Conservation (phyloP, 371 early-diverging fungal species). For the Conidiobolus incongruus region DNA sequence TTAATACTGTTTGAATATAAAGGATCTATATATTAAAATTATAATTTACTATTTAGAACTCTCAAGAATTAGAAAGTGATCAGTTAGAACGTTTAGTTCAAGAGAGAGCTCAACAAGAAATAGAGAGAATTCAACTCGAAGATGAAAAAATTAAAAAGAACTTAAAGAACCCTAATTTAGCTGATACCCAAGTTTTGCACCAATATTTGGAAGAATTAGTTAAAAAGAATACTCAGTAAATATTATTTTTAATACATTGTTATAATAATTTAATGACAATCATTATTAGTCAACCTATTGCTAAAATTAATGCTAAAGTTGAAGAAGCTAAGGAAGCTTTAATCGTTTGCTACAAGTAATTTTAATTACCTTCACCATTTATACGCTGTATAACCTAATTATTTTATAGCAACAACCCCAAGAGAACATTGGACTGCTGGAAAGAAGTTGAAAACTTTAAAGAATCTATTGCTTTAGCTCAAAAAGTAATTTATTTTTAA, state of each 20-base stretch:
- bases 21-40: too few relatives aligned
- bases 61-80: background rate
- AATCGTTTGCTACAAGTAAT: background rate
- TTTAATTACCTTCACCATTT: too few relatives aligned
- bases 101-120: background rate
- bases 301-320: background rate
- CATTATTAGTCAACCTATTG: background rate
- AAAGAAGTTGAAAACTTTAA: background rate
- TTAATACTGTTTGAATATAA: too few relatives aligned
- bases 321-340: background rate
- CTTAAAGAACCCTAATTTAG: background rate
- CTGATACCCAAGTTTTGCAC: background rate
- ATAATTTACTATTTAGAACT: background rate
- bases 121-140: background rate
- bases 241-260: too few relatives aligned
- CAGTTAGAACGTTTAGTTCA: background rate
- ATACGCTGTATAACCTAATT: background rate
- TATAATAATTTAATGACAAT: background rate
- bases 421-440: background rate
- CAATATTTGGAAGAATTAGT: background rate
- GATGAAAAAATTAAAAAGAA: background rate
- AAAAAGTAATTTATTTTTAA: background rate
- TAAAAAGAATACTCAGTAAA: background rate
- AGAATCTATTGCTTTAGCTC: background rate
- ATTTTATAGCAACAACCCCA: background rate